phyloP scores from a whole-genome alignment of 306 rosid species.

The Quercus bicolor region DNA sequence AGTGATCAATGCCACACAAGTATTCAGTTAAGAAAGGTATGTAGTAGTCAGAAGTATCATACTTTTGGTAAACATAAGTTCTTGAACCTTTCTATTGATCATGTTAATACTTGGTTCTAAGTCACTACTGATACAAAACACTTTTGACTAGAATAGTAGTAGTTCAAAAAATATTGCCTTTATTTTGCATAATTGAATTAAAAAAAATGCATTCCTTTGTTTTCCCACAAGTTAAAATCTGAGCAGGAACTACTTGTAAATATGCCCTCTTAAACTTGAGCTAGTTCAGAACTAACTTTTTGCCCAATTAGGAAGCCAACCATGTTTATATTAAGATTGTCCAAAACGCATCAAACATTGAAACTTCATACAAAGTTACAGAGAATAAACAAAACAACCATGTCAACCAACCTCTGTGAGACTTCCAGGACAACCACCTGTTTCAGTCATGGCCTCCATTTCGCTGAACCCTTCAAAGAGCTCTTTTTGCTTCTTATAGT shows the following conservation, averaged over 20 bases:
- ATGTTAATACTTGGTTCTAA: background rate
- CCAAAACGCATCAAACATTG: background rate
- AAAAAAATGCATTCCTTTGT: background rate
- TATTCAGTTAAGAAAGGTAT: background rate
- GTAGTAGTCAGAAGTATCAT: background rate
- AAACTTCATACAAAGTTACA: background rate
- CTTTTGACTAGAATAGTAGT: rapidly evolving
- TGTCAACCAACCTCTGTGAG: slow-evolving; percentile 58
- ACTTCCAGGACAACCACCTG: slow-evolving; percentile 55
- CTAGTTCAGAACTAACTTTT: background rate
- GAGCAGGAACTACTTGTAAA: too few relatives aligned
- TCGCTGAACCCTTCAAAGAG: slow-evolving; percentile 76
- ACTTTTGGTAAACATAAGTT: background rate
- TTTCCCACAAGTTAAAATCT: background rate
- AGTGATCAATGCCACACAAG: background rate
- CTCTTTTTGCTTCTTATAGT: slow-evolving; percentile 69
- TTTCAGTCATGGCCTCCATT: slow-evolving; percentile 66
- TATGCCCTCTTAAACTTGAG: background rate
- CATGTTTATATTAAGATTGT: too few relatives aligned
- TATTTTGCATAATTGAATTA: background rate
- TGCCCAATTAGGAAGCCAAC: background rate
- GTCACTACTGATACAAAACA: background rate
- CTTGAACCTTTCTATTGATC: background rate
- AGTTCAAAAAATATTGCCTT: background rate
- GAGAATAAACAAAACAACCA: background rate